phyloP scores from a whole-genome alignment of 352 stramenopile genomes.

The Blastocystis sp. region DNA sequence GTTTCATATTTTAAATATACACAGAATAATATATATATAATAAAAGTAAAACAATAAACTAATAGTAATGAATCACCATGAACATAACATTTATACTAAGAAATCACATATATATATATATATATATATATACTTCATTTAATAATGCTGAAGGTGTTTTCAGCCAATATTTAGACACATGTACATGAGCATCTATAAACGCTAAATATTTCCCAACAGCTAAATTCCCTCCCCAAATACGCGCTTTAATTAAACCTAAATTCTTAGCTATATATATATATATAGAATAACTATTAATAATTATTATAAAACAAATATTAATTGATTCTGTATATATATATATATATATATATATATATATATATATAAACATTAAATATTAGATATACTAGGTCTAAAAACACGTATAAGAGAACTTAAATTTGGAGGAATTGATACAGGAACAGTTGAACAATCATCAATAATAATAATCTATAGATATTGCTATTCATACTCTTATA shows the following conservation, averaged over 20 bases:
- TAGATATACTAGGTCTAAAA: conserved; percentile 5
- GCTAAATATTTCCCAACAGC: conserved; percentile 17
- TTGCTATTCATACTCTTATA: too few species aligned
- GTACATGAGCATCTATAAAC: conserved; percentile 32
- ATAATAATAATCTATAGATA: conserved; percentile 15
- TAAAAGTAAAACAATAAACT: too few species aligned
- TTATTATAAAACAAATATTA: too few species aligned
- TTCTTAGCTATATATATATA: conserved; percentile 11
- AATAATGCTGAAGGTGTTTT: conserved; percentile 18
- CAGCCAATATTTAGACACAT: conserved; percentile 19
- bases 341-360: too few species aligned
- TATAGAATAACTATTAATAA: too few species aligned
- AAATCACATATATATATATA: background rate
- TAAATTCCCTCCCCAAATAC: conserved; percentile 26
- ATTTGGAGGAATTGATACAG: conserved; percentile 16
- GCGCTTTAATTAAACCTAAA: conserved; percentile 26
- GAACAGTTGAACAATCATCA: conserved; percentile 25
- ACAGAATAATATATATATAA: background rate
- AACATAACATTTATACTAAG: conserved; percentile 24
- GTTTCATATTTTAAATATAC: conserved; percentile 1
- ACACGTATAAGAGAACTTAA: conserved; percentile 27
- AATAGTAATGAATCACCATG: too few species aligned
- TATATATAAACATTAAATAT: background rate
- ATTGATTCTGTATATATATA: too few species aligned
- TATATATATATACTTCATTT: background rate